These are phyloP conservation scores for Plasmodium reichenowi DNA, from an alignment of 169 alveolate genomes.

Conservation along the genomic window DNA sequence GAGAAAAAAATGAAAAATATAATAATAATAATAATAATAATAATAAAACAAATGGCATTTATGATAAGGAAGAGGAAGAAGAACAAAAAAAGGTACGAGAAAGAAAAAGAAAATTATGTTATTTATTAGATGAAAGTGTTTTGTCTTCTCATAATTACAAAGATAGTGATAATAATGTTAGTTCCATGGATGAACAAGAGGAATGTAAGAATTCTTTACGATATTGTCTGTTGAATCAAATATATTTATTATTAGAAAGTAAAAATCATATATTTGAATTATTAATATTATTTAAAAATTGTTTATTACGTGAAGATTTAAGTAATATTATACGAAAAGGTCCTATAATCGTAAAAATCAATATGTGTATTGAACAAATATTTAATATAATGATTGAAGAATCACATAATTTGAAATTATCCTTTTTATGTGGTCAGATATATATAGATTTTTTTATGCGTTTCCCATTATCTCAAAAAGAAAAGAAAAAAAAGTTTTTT, in stretches of 20 bases:
- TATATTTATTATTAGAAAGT: constrained; percentile 58
- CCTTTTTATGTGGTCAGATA: constrained; percentile 76
- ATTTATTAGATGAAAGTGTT: constrained; percentile 42
- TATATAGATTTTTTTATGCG: constrained; percentile 70
- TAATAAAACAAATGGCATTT: neutral
- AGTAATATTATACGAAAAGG: constrained; percentile 32
- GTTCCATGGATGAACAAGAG: neutral
- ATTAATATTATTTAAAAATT: constrained; percentile 55
- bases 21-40: constrained; percentile 5
- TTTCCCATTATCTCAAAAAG: constrained; percentile 55
- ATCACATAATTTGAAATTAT: constrained; percentile 62
- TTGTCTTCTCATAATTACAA: constrained; percentile 7
- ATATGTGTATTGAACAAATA: constrained; percentile 60
- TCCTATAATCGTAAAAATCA: constrained; percentile 35
- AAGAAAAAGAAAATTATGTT: constrained; percentile 27
- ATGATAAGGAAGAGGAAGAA: neutral
- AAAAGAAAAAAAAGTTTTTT: constrained; percentile 61
- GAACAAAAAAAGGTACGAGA: neutral
- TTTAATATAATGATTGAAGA: constrained; percentile 72
- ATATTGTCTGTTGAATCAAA: constrained; percentile 56
- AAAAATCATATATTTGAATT: constrained; percentile 65
- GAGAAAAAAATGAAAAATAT: neutral
- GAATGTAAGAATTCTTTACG: constrained; percentile 44
- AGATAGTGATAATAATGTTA: neutral
- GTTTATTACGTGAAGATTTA: constrained; percentile 55